Evolutionary conservation across 352 stramenopile species (phyloP), one percentile per base, ranked within the genome.

Genomic region (Pythium apleroticum): DNA sequence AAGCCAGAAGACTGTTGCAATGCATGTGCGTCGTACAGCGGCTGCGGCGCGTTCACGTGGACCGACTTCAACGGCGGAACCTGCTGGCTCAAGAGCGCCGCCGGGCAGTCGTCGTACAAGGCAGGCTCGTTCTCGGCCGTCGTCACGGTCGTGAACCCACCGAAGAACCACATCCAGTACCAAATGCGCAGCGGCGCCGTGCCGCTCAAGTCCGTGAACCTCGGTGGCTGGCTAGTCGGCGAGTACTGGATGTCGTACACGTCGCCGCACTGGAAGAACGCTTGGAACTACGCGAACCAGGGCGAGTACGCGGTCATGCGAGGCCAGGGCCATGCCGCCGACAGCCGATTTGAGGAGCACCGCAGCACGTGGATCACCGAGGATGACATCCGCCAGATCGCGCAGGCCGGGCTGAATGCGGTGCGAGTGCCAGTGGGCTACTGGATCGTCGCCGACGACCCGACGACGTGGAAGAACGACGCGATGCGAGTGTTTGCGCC

Each of bases 201-300:
- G 10, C 53, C 55, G 2, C 10, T 56, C 15, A 69, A 72, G 11
- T 77, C 80, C 9, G 83, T 92, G 35, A 92, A 90, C 66, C 67
- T 92, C 31, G 83, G 80, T 15, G 71, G n/a, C 33, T 71, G 35
- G 64, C 53, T 59, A 33, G 43, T 65, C 30, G 35, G 41, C 39
- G 45, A 59, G 74, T 57, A 73, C 41, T 89, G 78, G 65, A 88
- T 91, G 63, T 83, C 73, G 15, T 72, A 68, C 22, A 69, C 71
- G 9, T 78, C 72, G 14, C 78, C 72, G 20, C 77, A 90, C 65
- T 88, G 93, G 74, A 81, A 71, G 46, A 81, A 83, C 46, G 43
- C 66, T 73, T 78, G 11, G 9, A 64, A n/a, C 86, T 88, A 62
- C 15, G 52, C 25, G 10, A 27, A 69, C 30, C 22, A 55, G 19